Conservation (phyloP, 2,329 filamentous ascomycete species). For the Claviceps arundinis region DNA sequence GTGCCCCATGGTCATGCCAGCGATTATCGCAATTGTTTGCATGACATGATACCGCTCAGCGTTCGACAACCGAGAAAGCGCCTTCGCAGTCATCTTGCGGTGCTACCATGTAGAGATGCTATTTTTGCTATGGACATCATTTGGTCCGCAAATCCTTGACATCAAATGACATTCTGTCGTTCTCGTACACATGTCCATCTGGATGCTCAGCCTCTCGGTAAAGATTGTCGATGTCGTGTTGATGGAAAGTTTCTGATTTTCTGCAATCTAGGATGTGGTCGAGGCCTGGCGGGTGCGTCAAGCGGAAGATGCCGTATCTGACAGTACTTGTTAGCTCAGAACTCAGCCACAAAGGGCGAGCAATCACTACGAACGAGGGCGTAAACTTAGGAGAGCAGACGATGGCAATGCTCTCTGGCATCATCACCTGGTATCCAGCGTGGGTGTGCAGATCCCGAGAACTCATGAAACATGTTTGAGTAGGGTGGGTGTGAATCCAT, state of each 20-base stretch:
- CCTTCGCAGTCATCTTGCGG: too few relatives aligned
- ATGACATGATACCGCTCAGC: not conserved
- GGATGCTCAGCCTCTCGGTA: constrained; percentile 64
- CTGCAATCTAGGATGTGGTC: constrained; percentile 71
- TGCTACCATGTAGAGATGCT: too few relatives aligned
- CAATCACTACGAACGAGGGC: constrained; percentile 47
- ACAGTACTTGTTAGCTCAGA: constrained; percentile 1
- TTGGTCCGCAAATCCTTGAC: constrained; percentile 37
- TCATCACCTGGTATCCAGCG: constrained; percentile 87
- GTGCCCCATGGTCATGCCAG: not conserved
- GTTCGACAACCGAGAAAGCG: not conserved
- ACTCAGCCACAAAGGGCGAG: not conserved
- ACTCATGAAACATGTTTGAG: constrained; percentile 96
- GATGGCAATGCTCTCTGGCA: constrained; percentile 91
- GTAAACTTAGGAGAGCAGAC: constrained; percentile 79
- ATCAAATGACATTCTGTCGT: constrained; percentile 47
- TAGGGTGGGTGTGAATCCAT: constrained; percentile 97
- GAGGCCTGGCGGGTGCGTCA: constrained; percentile 86
- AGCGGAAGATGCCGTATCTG: constrained; percentile 80
- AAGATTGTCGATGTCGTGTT: constrained; percentile 50
- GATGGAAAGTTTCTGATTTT: constrained; percentile 73
- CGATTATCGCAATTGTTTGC: not conserved
- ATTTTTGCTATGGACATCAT: not conserved
- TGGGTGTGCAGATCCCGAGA: constrained; percentile 89
- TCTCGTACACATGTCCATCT: constrained; percentile 56